These are phyloP conservation scores for Alternaria brassicae DNA, from an alignment of 2,329 filamentous ascomycete genomes.

Conservation along the genomic window DNA sequence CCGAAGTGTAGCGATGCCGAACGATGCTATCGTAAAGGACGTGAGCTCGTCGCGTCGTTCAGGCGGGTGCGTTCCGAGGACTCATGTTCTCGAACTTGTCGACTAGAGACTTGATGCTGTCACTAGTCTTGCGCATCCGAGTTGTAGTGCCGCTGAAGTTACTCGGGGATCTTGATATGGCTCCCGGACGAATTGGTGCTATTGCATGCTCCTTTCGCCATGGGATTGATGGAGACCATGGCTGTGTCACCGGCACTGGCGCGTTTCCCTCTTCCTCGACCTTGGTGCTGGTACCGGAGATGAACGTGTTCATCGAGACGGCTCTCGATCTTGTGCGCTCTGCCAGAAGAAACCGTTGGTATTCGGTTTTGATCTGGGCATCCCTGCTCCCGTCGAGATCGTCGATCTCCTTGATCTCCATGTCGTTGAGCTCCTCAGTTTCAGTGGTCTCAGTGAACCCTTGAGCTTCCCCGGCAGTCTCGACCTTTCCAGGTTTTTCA, in stretches of 20 bases:
- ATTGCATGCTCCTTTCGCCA: neutral
- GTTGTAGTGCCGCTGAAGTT: neutral
- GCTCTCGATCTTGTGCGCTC: neutral
- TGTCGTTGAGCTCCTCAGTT: neutral
- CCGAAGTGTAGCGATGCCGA: neutral
- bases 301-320: neutral
- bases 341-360: neutral
- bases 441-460: neutral
- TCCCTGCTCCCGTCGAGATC: neutral
- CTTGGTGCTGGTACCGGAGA: neutral
- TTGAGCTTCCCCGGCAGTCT: neutral
- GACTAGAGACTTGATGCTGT: slow-evolving; percentile 4
- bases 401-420: neutral
- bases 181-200: neutral
- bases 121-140: neutral
- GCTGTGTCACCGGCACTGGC: neutral
- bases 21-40: neutral
- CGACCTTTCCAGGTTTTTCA: neutral
- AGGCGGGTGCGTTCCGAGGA: neutral
- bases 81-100: slow-evolving; percentile 1
- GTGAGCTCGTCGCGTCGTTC: neutral
- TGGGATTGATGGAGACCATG: neutral
- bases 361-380: neutral
- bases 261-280: neutral
- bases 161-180: neutral